Evolutionary conservation across 2,329 filamentous ascomycete species (phyloP), one percentile per base, ranked within the genome.

Genomic region (Pseudogymnoascus verrucosus): DNA sequence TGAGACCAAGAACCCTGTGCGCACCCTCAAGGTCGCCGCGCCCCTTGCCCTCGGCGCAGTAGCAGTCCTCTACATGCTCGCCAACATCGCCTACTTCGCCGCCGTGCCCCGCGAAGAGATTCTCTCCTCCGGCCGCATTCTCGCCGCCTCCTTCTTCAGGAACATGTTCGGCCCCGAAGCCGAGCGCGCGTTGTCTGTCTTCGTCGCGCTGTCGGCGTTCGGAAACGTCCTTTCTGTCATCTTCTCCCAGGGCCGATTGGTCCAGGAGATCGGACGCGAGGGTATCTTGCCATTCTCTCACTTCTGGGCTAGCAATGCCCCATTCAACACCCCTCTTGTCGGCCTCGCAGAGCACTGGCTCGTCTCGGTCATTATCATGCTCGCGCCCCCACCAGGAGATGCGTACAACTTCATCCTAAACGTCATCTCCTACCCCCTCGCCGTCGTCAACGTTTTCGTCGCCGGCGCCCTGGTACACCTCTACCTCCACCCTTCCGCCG

Each of bases 201-300:
- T 89, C 66, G 85, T 89, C 21, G 86, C 86, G 0, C 77, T 89
- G 0, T 89, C 86, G 0, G 86, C 86, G 3, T 85, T 88, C 67
- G 87, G 86, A 28, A 89, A 89, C 68, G 84, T 89, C 12, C 77
- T 89, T 57, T 83, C 80, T 64, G 85, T 89, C 66, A 88, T 88
- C 66, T 89, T 89, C 74, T 86, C 86, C 0, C 85, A 89, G 73
- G 85, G 85, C 5, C 81, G 86, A 62, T 76, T 89, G 4, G 85
- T 86, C 0, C 86, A 87, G 72, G 85, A 88, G 71, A 80, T 88
- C 14, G 86, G 84, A 3, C 82, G 84, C 10, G 86, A 89, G 73
- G 86, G 85, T 28, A 79, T 89, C n/a, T 74, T 89, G 2, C 86
- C 86, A 0, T 86, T 83, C 64, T 85, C 84, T 0, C 75, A 78